Conservation (phyloP, 169 alveolate genomes). For the Plasmodium relictum region DNA sequence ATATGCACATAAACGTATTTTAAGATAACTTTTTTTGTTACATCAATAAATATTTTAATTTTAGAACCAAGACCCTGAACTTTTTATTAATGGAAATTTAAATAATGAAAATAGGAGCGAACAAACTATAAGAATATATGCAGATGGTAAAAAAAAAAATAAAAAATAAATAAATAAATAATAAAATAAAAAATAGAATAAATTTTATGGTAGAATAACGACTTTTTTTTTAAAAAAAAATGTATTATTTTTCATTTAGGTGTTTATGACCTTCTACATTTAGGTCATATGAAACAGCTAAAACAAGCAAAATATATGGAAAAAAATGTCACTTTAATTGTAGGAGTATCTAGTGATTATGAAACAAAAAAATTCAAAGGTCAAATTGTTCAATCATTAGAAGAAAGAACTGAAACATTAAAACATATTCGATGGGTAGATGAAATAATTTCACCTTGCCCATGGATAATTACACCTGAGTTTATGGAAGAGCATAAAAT, state of each 20-base stretch:
- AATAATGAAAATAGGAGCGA: conserved; percentile 14
- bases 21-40: not conserved
- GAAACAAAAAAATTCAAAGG: conserved; percentile 96
- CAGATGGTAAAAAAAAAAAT: conserved; percentile 67
- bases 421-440: conserved; percentile 97
- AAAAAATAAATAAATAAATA: conserved; percentile 3
- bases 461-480: conserved; percentile 94
- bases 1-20: not conserved
- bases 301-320: conserved; percentile 97
- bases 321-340: conserved; percentile 93
- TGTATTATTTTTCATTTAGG: conserved; percentile 82
- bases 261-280: conserved; percentile 96
- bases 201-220: not conserved
- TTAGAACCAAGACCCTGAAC: conserved; percentile 24
- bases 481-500: conserved; percentile 92
- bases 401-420: conserved; percentile 95
- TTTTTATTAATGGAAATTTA: conserved; percentile 3
- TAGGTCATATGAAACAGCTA: conserved; percentile 97
- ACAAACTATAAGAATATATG: conserved; percentile 58
- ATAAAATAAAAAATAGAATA: not conserved
- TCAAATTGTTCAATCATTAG: conserved; percentile 94
- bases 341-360: conserved; percentile 97
- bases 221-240: not conserved
- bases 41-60: not conserved
- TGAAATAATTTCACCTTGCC: conserved; percentile 98